Percentiles rank a stretch among this genome's conserved stretches.
Conservation (phyloP, 306 rosid genomes). For the Vigna hirtella region DNA sequence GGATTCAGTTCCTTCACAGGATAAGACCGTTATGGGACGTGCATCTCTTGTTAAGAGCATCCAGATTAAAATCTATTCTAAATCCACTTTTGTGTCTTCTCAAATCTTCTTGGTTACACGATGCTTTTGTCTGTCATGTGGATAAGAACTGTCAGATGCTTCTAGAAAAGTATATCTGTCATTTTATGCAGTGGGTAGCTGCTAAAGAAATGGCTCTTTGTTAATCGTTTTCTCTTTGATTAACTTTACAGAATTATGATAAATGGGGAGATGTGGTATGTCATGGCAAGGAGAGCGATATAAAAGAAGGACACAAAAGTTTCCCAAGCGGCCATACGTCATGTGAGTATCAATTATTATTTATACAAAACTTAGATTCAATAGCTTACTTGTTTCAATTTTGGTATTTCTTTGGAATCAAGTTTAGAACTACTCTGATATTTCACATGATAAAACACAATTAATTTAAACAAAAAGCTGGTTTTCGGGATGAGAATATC, state of each 20-base stretch:
- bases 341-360: conserved; percentile 58
- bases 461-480: too few relatives aligned
- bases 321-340: conserved; percentile 98
- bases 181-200: conserved; percentile 4
- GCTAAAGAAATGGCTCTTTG: conserved; percentile 9
- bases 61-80: neutral
- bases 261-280: conserved; percentile 73
- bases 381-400: neutral
- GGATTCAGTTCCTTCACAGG: too few relatives aligned
- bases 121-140: conserved; percentile 1
- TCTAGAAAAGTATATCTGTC: conserved; percentile 3
- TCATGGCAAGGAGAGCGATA: conserved; percentile 71
- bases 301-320: conserved; percentile 96
- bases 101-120: neutral
- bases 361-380: neutral
- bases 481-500: too few relatives aligned
- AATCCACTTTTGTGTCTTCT: neutral
- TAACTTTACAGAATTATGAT: conserved; percentile 63
- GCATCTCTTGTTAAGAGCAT: neutral
- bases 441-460: neutral
- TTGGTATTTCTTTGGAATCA: neutral
- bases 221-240: conserved; percentile 16
- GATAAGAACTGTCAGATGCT: neutral
- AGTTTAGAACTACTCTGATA: neutral
- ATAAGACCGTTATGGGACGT: neutral